Conservation (phyloP, 1,284 basidiomycete species). For the Coniferiporia sulphurascens region DNA sequence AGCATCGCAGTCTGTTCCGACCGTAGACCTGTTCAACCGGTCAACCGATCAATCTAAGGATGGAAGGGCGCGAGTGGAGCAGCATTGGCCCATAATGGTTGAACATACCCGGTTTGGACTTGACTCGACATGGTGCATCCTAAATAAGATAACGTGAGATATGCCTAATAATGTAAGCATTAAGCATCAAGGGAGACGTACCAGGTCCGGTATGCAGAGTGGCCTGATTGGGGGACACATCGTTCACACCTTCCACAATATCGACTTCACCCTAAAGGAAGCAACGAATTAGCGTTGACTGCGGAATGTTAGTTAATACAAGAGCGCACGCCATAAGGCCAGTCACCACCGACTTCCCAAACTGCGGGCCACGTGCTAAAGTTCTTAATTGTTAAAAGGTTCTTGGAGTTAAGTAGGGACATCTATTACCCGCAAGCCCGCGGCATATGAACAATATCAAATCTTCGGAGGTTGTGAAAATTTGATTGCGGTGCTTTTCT, state of each 20-base stretch:
- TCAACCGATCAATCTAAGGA: not conserved
- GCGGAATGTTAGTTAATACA: not conserved
- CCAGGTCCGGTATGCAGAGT: conserved; percentile 41
- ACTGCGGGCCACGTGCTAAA: conserved; percentile 40
- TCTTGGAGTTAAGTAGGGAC: not conserved
- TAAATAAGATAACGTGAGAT: not conserved
- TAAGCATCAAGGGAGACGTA: conserved; percentile 15
- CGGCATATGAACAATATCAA: conserved; percentile 43
- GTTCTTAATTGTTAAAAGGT: conserved; percentile 5
- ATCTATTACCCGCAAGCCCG: conserved; percentile 54
- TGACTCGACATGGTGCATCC: conserved; percentile 19
- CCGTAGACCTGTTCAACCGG: conserved; percentile 28
- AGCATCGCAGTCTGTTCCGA: conserved; percentile 46
- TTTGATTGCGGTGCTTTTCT: not conserved
- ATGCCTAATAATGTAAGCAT: conserved; percentile 3
- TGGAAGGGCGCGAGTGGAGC: not conserved
- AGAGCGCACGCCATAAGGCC: conserved; percentile 28
- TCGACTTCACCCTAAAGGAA: conserved; percentile 29
- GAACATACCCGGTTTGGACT: conserved; percentile 23
- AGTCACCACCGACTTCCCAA: conserved; percentile 33
- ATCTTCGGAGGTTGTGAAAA: conserved; percentile 20
- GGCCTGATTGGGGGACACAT: conserved; percentile 32
- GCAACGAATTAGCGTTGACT: not conserved
- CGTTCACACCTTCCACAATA: conserved; percentile 36
- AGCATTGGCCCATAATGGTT: conserved; percentile 15